Evolutionary conservation across 345 rosid genomes (phyloP).

Genomic region (Gossypium longicalyx): DNA sequence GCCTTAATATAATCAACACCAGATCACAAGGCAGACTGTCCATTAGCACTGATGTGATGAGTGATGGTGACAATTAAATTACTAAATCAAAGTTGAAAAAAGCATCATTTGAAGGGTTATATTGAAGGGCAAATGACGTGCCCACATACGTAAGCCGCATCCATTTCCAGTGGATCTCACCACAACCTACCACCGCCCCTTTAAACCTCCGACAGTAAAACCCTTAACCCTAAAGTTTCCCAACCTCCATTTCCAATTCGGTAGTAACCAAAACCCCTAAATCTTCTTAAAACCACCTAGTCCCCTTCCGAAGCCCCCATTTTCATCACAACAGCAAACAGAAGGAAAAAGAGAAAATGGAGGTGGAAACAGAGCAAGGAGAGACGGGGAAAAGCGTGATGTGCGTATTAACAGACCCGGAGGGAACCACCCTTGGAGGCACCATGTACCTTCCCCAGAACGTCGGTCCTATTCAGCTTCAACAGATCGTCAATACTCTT

Average conservation of each 20-base stretch:
- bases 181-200: not conserved
- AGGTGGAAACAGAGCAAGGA: conserved; percentile 12
- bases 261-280: not conserved
- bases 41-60: too few species aligned
- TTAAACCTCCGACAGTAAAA: not conserved
- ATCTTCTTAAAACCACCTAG: not conserved
- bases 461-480: conserved; percentile 78
- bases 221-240: not conserved
- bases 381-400: conserved; percentile 50
- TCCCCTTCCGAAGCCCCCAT: not conserved
- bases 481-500: conserved; percentile 76
- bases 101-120: not conserved
- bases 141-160: not conserved
- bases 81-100: not conserved
- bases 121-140: not conserved
- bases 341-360: not conserved
- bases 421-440: conserved; percentile 62
- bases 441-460: conserved; percentile 78
- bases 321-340: not conserved
- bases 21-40: too few species aligned
- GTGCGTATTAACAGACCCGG: conserved; percentile 82
- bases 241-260: too few species aligned
- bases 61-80: too few species aligned
- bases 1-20: not conserved
- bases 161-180: not conserved